Evolutionary conservation across 140 eudicot species (phyloP), one percentile per base, ranked within the genome.

Genomic region (Erigeron philadelphicus): DNA sequence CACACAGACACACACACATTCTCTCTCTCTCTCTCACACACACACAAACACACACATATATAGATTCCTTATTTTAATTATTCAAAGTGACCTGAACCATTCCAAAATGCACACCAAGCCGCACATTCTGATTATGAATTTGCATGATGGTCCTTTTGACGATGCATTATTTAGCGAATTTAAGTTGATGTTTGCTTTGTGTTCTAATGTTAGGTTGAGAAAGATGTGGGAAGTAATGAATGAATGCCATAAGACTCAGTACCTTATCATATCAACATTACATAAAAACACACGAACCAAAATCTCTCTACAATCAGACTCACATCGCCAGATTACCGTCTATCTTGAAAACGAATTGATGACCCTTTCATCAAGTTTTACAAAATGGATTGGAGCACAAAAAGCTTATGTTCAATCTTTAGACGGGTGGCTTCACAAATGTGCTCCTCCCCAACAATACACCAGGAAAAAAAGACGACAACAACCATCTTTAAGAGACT

Each of bases 221-320:
- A 83, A 75, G 82, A 93, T 93, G 98, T 93, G 98, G 98, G 95
- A 89, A 68, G 83, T 68, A 74, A 93, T 93, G 98, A 72, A 71
- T 49, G 95, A 86, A 31, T 86, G 90, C 77, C 98, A 93, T 76
- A 81, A 80, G 78, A 81, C 65, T 64, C 98, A 93, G 70, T 66
- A 83, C 42, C 86, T 80, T 63, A 77, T 89, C 76, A 81, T 89
- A 61, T 75, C 98, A 15, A 46, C 82, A 62, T 66, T 84, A 53
- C 76, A 75, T 23, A 70, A 68, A 67, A 85, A 82, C 50, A 69
- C 77, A 61, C 73, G 62, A 80, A 18, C 67, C 63, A 80, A 80
- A 70, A 75, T 86, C 80, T 78, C 85, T 0, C 21, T 84, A 1
- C 95, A 88, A 49, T 81, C 96, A 7, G 98, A 93, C 46, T 61